Base-by-base conservation (phyloP, 306 rosid species). In the Lagenaria siceraria region DNA sequence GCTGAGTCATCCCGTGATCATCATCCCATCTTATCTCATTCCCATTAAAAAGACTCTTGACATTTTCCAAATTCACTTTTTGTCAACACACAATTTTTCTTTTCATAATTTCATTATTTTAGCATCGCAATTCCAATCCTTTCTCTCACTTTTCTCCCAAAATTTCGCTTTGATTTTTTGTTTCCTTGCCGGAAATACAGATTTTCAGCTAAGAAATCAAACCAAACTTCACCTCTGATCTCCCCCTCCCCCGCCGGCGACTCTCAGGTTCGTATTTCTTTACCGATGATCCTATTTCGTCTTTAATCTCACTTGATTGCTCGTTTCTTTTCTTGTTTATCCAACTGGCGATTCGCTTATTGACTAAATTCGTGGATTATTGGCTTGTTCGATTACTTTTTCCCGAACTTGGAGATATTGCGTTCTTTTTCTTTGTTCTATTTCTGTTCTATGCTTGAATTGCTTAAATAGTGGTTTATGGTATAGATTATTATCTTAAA, bases 1-100 rank as follows among this genome's bases (percentile, higher is more conserved):
- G 74, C 51, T 40, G 75, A 69, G 75, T 69, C 75, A 69, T 69
- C 74, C 56, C 56, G 38, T 69, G 56, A 69, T 69, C 36, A 69
- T 69, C 36, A 46, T 43, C 21, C 36, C 31, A 9, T 43, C 75
- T 42, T 69, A 69, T 69, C 75, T 69, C n/a, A 31, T 22, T 22
- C 21, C 21, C 36, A 21, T 11, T 69, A 24, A 21, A 40, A 42
- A 4, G 10, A 40, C 11, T 13, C 6, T 11, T n/a, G n/a, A 69
- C 21, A 2, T 9, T 35, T 36, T 25, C 52, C n/a, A n/a, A 10
- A 69, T 69, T 69, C 54, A 69, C 17, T 22, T 68, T 11, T 2
- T 8, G 15, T 64, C 52, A 10, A 66, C 51, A n/a, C 51, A 38
- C 22, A 38, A 15, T 5, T 29, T 5, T 29, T 33, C 36, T 33